Evolutionary conservation across 2,329 filamentous ascomycete genomes (phyloP), one percentile per base, ranked within the genome.

Genomic region (Lasiodiplodia sp.): DNA sequence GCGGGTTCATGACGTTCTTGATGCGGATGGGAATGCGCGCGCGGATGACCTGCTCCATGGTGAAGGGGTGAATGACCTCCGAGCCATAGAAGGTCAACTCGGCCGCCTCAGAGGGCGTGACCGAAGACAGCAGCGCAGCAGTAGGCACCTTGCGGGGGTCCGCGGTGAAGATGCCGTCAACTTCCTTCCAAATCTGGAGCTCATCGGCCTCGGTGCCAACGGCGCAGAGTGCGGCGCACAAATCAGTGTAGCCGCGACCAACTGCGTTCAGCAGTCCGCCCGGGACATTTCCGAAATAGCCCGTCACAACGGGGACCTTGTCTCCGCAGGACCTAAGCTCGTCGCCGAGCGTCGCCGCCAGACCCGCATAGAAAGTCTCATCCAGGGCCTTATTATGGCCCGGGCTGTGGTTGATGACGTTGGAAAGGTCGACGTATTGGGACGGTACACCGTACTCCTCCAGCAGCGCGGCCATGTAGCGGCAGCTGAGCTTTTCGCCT

Each of bases 111-210:
- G 93, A 91, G 0, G 96, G 96, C 3, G 95, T 97, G 78, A 99
- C 97, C 66, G 91, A 90, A 12, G 90, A 83, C 55, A 99, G 86
- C n/a, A 99, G 85, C 57, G 91, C 87, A n/a, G 96, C 96, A 0
- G 95, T 98, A 3, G 95, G 94, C 49, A 96, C 93, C 80, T 96
- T 96, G 73, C 91, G 88, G 3, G 93, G 93, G 76, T 97, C 95
- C 5, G 90, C 89, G 1, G 89, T 92, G 81, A 97, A 96, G 77
- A 98, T 96, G 69, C 94, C 94, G 79, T 99, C 96, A 7, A 99
- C 96, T 79, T 99, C 96, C 83, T 99, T 99, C 96, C 96, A 98
- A 71, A 99, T 92, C 80, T 99, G 96, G 65, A 99, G 86, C 80
- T 99, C 96, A 66, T 91, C 84, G 0, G 96, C 96, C 74, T 88